These are phyloP conservation scores for Aspergillus piperis DNA, from an alignment of 2,329 filamentous ascomycete genomes.

Conservation along the genomic window DNA sequence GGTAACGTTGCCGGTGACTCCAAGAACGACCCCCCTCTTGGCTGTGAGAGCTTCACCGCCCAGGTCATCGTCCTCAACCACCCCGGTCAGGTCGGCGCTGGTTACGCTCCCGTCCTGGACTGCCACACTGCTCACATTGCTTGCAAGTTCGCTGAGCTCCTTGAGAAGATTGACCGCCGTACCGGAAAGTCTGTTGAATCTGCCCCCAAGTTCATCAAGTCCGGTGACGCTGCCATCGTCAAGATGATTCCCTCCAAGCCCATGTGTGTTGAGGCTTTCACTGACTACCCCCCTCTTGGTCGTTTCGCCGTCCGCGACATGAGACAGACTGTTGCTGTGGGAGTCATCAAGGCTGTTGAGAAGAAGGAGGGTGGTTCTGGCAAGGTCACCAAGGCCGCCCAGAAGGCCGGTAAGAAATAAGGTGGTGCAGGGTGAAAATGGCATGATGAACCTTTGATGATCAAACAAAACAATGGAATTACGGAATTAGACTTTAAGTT, in stretches of 20 bases:
- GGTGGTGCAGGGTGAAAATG: conserved; percentile 5
- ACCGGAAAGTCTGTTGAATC: conserved; percentile 95
- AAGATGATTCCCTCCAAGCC: conserved; percentile 99
- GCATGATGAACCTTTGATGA: conserved; percentile 9
- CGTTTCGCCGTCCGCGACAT: conserved; percentile 99
- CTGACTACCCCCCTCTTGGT: conserved; percentile 97
- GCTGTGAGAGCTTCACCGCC: conserved; percentile 92
- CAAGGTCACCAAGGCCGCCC: conserved; percentile 65
- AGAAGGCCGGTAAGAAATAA: conserved; percentile 56
- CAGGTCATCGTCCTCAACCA: conserved; percentile 99
- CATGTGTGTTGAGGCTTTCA: conserved; percentile 99
- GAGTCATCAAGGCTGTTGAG: conserved; percentile 68
- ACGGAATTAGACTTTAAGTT: conserved; percentile 10
- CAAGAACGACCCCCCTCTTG: conserved; percentile 97
- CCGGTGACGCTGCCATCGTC: conserved; percentile 99
- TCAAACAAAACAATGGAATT: conserved; percentile 8
- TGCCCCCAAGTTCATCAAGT: conserved; percentile 99
- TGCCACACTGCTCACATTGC: conserved; percentile 99
- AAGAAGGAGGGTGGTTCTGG: conserved; percentile 60
- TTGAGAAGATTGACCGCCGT: conserved; percentile 99
- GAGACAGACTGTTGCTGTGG: conserved; percentile 44
- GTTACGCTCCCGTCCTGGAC: conserved; percentile 98
- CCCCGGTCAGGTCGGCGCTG: conserved; percentile 98
- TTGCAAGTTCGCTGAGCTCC: conserved; percentile 99
- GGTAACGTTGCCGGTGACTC: conserved; percentile 99